Evolutionary conservation across 2,329 filamentous ascomycete genomes (phyloP), one percentile per base, ranked within the genome.

Genomic region (Fusarium avenaceum): DNA sequence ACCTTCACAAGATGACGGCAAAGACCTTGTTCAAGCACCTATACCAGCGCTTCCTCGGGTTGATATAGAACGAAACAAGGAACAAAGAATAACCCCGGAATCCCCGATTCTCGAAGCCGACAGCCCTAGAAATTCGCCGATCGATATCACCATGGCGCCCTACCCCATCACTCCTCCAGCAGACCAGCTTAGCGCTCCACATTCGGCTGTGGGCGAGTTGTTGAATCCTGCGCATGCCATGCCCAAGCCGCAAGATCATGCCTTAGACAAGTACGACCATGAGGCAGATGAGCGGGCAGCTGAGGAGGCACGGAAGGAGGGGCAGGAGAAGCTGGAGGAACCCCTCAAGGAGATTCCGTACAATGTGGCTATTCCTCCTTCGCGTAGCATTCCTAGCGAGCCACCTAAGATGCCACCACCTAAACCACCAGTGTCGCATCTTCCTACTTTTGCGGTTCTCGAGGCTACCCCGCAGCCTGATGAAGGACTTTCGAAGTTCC

Each of bases 91-190:
- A 22, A 59, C 62, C 13, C 82, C 85, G 10, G 78, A 81, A 32
- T 87, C 86, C 10, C 85, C 85, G 10, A 81, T 78, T 26, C 69
- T 84, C 47, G 85, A 86, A 60, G 83, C 83, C 2, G 84, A 85
- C 60, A 83, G 81, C 68, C 79, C 80, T 51, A 85, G 82, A 65
- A 81, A 83, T 50, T 90, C 88, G 4, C 87, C 89, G n/a, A 82
- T 89, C 45, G 84, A 89, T 49, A 80, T 88, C 56, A 77, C 82
- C 14, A 78, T 90, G 73, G 87, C 88, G 17, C 88, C 87, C 0
- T 90, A 90, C 75, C 88, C 88, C 4, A 88, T 89, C 47, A 90
- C 88, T 11, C 88, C 88, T 43, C 87, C 88, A 2, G 85, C 87
- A 3, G 85, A 88, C 65, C 81, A 83, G 48, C 74, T 77, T 11